A percentile compares a stretch with the other conserved stretches of the same genome.
phyloP scores from a whole-genome alignment of 2,329 filamentous ascomycete species.

The Westerdykella ornata region DNA sequence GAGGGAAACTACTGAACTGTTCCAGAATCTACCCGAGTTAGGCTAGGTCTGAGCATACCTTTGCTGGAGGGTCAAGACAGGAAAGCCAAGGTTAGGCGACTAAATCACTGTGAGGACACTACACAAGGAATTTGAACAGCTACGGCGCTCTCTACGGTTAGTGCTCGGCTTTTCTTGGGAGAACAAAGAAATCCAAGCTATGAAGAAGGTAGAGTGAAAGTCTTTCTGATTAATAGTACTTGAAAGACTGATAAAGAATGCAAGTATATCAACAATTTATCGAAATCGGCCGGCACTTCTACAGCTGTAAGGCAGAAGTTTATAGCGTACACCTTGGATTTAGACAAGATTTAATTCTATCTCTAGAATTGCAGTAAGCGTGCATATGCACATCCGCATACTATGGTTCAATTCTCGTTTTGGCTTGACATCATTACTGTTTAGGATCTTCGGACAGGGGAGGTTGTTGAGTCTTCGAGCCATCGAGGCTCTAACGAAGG shows the following conservation, averaged over 20 bases:
- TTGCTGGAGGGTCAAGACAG: neutral
- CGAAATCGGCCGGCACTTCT: neutral
- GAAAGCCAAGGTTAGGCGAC: neutral
- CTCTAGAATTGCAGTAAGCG: neutral
- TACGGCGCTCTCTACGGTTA: neutral
- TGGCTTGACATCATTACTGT: neutral
- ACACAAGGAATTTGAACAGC: constrained; percentile 1
- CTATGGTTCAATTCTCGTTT: neutral
- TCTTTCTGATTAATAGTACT: no score
- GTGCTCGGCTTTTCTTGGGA: neutral
- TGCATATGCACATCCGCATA: neutral
- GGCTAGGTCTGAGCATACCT: neutral
- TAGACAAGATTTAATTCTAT: neutral
- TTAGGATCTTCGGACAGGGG: neutral
- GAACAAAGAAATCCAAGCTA: neutral
- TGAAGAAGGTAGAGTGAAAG: neutral
- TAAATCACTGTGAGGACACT: neutral
- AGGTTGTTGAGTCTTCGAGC: neutral
- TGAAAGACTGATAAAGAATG: no score
- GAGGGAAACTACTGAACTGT: neutral
- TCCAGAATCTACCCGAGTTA: neutral
- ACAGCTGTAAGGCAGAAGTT: neutral
- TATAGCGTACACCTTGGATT: neutral
- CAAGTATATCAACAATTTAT: neutral
- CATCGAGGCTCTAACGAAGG: neutral